Conservation (phyloP, 2,329 filamentous ascomycete genomes). For the Ophiostoma fasciatum region DNA sequence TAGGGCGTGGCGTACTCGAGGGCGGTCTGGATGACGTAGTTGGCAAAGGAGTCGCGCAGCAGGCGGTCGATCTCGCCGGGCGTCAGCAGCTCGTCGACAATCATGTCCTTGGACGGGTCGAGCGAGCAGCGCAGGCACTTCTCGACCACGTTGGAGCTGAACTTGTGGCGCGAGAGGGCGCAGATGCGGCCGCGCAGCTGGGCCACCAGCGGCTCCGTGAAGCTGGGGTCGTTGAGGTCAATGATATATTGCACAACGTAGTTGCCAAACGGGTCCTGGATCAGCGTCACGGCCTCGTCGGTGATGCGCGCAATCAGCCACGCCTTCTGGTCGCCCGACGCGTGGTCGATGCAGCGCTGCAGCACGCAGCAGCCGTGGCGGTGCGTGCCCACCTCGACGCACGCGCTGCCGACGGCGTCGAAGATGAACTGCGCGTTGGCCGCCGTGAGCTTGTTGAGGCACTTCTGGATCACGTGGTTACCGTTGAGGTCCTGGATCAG, state of each 20-base stretch:
- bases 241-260: conserved; percentile 99
- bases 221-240: conserved; percentile 73
- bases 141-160: conserved; percentile 98
- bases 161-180: conserved; percentile 82
- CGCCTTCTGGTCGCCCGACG: conserved; percentile 74
- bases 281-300: conserved; percentile 69
- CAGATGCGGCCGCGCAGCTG: conserved; percentile 63
- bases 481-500: conserved; percentile 96
- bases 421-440: conserved; percentile 92
- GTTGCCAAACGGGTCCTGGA: conserved; percentile 96
- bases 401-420: conserved; percentile 75
- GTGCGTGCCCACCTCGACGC: conserved; percentile 85
- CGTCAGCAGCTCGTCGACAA: conserved; percentile 68
- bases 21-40: conserved; percentile 96
- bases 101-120: conserved; percentile 56
- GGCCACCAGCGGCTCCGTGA: conserved; percentile 76
- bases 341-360: conserved; percentile 96
- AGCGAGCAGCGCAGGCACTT: conserved; percentile 83
- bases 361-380: conserved; percentile 96
- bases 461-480: conserved; percentile 99
- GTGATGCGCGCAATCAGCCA: conserved; percentile 82
- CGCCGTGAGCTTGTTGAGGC: conserved; percentile 80
- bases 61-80: conserved; percentile 73
- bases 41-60: conserved; percentile 84
- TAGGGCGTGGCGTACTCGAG: conserved; percentile 67